Evolutionary conservation across 768 basidiomycete genomes (phyloP), one percentile per base, ranked within the genome.

Genomic region (Amanita exitialis): DNA sequence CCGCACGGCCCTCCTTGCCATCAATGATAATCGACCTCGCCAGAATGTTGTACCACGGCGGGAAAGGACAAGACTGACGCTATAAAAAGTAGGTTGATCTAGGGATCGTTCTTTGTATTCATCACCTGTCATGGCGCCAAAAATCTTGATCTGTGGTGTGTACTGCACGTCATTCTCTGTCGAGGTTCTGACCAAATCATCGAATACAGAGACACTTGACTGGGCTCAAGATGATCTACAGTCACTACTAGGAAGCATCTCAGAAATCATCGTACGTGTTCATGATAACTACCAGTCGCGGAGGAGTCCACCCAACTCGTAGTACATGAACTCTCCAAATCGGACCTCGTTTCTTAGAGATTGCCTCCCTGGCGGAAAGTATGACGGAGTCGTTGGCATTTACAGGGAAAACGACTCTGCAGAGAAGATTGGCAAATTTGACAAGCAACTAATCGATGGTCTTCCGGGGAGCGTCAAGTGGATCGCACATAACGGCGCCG

Each of bases 401-500:
- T 94, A 90, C 70, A 76, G 88, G 37, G 77, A 88, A 63, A 86
- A 88, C 65, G 66, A 68, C 23, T 87, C 86, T 5, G 69, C 79
- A 5, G 66, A 73, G 44, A 68, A 64, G 36, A 82, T 92, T 57
- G 91, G 89, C 16, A 67, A 79, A 13, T 92, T 91, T 59, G 89
- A 96, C 64, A 77, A 79, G 63, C 86, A 85, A 55, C 72, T 95
- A 56, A 73, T 96, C 56, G 65, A 72, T 44, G 78, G 75, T 0
- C 71, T 96, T 8, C 82, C 90, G 1, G 54, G 72, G 1, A 73
- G 71, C 16, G 75, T 94, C 55, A 82, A 83, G 60, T 92, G 86
- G 83, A 90, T 95, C 61, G 88, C 84, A 1, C 91, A 92, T 64
- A 93, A 93, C 52, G 93, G 92, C 9, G 91, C 93, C 0, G 91